Evolutionary conservation across 2,329 filamentous ascomycete species (phyloP).

Genomic region (Pezicula carpinea): DNA sequence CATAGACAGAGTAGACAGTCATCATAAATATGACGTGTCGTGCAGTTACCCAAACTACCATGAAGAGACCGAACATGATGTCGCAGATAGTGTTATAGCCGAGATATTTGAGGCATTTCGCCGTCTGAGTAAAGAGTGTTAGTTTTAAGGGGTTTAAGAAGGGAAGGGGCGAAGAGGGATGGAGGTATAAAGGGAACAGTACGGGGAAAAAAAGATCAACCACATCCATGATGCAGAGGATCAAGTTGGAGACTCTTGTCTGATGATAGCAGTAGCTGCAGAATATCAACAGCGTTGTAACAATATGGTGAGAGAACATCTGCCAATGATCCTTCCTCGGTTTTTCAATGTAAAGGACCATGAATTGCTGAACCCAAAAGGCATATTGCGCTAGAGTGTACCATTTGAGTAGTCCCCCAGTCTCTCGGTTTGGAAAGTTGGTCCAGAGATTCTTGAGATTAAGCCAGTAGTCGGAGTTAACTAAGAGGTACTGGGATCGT

Average conservation of each 20-base stretch:
- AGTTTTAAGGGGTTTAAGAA: no score
- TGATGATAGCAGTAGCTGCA: slow-evolving; percentile 80
- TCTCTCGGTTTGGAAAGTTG: slow-evolving; percentile 72
- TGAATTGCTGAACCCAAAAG: slow-evolving; percentile 91
- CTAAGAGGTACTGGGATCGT: slow-evolving; percentile 26
- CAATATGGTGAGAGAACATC: slow-evolving; percentile 89
- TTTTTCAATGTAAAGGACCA: slow-evolving; percentile 90
- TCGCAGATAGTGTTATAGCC: slow-evolving; percentile 73
- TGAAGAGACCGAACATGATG: slow-evolving; percentile 74
- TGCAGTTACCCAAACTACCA: slow-evolving; percentile 73
- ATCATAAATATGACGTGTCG: slow-evolving; percentile 74
- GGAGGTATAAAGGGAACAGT: slow-evolving; percentile 12
- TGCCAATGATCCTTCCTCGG: slow-evolving; percentile 88
- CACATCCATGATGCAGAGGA: slow-evolving; percentile 85
- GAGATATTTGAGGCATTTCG: slow-evolving; percentile 87
- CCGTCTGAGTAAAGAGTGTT: no score
- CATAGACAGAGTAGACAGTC: slow-evolving; percentile 75
- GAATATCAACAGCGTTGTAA: slow-evolving; percentile 74
- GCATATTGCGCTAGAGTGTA: slow-evolving; percentile 84
- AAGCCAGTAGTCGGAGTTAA: slow-evolving; percentile 69
- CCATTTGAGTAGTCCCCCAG: slow-evolving; percentile 69
- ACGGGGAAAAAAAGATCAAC: slow-evolving; percentile 84
- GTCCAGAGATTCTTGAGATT: slow-evolving; percentile 74
- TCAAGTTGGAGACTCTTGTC: slow-evolving; percentile 78
- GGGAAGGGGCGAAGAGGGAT: not conserved